Conservation (phyloP, 352 stramenopile genomes). For the Sclerospora graminicola region DNA sequence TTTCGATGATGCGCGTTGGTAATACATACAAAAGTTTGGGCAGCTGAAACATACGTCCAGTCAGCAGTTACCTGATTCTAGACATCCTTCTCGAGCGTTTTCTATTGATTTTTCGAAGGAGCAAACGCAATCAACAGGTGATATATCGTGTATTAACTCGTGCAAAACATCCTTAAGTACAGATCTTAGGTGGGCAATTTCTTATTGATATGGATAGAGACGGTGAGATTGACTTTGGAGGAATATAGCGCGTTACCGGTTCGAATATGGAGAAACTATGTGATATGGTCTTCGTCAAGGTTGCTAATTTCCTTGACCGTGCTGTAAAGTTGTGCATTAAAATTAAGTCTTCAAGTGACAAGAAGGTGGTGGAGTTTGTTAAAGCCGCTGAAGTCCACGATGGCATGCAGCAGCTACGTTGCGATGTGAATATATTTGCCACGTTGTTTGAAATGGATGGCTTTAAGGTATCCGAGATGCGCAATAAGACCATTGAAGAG, state of each 20-base stretch:
- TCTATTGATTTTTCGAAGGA: too few relatives aligned
- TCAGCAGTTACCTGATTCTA: too few relatives aligned
- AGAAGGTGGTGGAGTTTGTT: slow-evolving; percentile 91
- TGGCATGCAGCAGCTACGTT: slow-evolving; percentile 80
- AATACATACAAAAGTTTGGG: too few relatives aligned
- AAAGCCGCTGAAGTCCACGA: slow-evolving; percentile 73
- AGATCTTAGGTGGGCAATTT: too few relatives aligned
- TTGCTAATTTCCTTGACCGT: slow-evolving; percentile 93
- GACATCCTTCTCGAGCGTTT: too few relatives aligned
- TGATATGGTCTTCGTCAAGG: slow-evolving; percentile 93
- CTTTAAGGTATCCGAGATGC: slow-evolving; percentile 87
- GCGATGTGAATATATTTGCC: slow-evolving; percentile 89
- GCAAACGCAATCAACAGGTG: too few relatives aligned
- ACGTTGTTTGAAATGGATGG: slow-evolving; percentile 94
- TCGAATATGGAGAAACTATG: slow-evolving; percentile 98
- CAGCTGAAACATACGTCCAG: too few relatives aligned
- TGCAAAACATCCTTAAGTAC: too few relatives aligned
- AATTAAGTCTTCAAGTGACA: too few relatives aligned
- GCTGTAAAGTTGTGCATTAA: slow-evolving; percentile 91
- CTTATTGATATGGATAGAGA: too few relatives aligned
- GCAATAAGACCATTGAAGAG: slow-evolving; percentile 74
- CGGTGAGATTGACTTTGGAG: too few relatives aligned
- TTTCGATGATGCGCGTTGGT: too few relatives aligned
- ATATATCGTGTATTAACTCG: slow-evolving; percentile 98
- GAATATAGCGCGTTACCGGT: slow-evolving; percentile 91